phyloP scores from a whole-genome alignment of 306 rosid species.

The Dalbergia cochinchinensis region DNA sequence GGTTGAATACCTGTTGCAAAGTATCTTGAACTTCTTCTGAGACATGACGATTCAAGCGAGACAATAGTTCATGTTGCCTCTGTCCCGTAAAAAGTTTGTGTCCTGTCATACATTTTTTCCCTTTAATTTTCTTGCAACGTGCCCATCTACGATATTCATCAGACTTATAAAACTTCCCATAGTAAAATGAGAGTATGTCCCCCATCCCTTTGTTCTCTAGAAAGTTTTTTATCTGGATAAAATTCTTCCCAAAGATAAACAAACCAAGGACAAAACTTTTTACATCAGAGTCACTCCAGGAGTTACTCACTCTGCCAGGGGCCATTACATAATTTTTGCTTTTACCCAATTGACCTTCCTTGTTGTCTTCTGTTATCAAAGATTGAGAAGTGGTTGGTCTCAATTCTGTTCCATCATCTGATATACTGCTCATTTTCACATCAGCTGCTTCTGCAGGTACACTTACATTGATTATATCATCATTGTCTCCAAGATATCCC shows the following conservation, averaged over 20 bases:
- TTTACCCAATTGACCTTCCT: conserved; percentile 27
- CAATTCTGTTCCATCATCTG: conserved; percentile 38
- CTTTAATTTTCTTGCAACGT: conserved; percentile 61
- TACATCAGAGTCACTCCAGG: conserved; percentile 72
- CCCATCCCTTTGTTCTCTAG: conserved; percentile 68
- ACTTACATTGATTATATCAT: conserved; percentile 36
- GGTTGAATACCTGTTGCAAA: conserved; percentile 66
- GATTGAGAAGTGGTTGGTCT: conserved; percentile 37
- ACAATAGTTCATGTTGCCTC: conserved; percentile 70
- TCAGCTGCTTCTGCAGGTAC: conserved; percentile 45
- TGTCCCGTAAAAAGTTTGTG: conserved; percentile 69
- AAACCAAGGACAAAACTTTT: conserved; percentile 75
- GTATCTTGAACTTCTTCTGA: conserved; percentile 58
- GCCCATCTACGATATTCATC: conserved; percentile 74
- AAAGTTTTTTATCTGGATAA: conserved; percentile 63
- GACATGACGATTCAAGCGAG: conserved; percentile 70
- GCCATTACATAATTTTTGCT: conserved; percentile 46
- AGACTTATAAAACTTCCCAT: conserved; percentile 77
- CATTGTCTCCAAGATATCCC: conserved; percentile 44
- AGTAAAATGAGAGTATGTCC: conserved; percentile 73
- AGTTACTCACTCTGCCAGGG: conserved; percentile 54
- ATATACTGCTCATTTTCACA: conserved; percentile 39
- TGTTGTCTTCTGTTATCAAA: conserved; percentile 30
- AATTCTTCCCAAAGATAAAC: conserved; percentile 79
- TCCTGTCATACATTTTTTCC: conserved; percentile 63